Base-by-base conservation (phyloP, 805 yeast species). In the Grigorovia humatica region DNA sequence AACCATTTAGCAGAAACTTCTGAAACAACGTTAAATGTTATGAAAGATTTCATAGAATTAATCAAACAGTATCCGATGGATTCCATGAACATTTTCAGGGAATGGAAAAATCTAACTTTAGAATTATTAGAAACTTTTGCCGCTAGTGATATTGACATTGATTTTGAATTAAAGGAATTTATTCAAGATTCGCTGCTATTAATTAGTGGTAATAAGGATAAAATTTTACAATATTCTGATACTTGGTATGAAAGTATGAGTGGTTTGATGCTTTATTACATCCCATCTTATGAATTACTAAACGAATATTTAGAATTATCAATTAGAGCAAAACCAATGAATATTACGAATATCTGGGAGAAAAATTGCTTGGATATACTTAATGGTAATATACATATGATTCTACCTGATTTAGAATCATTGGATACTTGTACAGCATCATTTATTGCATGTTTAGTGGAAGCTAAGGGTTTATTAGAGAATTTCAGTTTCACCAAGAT, bases 171-270 rank as follows among this genome's bases (percentile, higher is more conserved):
- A 47, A 60, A 69, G 5, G 65, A 62, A 43, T 53, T 56, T 49
- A 57, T 73, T 23, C 66, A 60, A 54, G 64, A 64, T 27, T 60
- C 70, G 7, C 53, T 74, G 27, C 52, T 60, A 15, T 55, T 74
- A 18, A 51, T 73, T 0, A 60, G 73, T 35, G 77, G 77, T 18
- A 64, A 70, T 47, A 66, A 70, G 48, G 57, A 60, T 42, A 71
- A 80, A 2, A 83, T 83, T 20, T 62, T 79, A 3, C 70, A 71
- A 15, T 72, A 70, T 58, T 75, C 86, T 15, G 70, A 71, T 7
- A 66, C 78, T 0, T 85, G 95, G 95, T 84, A 81, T 61, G 93
- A 85, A 60, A 72, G 81, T 13, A 73, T 79, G 43, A 68, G 75
- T 43, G 79, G 80, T 8, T 71, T 81, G n/a, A 62, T 80, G 9